Percentiles rank a stretch among this genome's conserved stretches.
Evolutionary conservation across 108 stramenopile species (phyloP).

Genomic region (Craspedostauros australis): DNA sequence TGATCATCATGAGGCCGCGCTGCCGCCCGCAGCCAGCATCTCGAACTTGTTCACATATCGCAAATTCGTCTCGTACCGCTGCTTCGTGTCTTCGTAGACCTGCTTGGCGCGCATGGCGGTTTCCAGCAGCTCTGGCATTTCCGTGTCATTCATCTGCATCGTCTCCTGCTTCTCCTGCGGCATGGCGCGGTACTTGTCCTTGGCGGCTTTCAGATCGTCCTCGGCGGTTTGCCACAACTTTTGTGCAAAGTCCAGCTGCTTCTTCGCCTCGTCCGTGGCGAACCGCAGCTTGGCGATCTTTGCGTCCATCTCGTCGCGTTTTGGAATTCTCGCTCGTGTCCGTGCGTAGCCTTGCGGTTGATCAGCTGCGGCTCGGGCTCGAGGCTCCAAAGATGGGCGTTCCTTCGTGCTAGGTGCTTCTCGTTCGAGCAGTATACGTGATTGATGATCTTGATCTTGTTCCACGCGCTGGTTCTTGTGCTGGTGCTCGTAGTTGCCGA

Average conservation of each 20-base stretch:
- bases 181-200: constrained; percentile 35
- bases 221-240: constrained; percentile 15
- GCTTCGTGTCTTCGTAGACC: constrained; percentile 38
- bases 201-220: constrained; percentile 33
- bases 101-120: constrained; percentile 33
- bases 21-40: too few relatives aligned
- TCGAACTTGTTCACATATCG: constrained; percentile 42
- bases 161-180: constrained; percentile 33
- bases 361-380: too few relatives aligned
- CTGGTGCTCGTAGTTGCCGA: too few relatives aligned
- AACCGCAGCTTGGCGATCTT: constrained; percentile 25
- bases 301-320: too few relatives aligned
- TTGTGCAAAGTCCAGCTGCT: constrained; percentile 8
- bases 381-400: too few relatives aligned
- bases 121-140: constrained; percentile 55
- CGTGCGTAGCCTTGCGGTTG: too few relatives aligned
- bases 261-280: constrained; percentile 30
- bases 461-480: too few relatives aligned
- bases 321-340: too few relatives aligned
- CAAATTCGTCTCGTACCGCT: constrained; percentile 49
- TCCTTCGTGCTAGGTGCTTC: too few relatives aligned
- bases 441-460: too few relatives aligned
- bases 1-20: too few relatives aligned
- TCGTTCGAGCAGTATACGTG: too few relatives aligned
- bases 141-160: constrained; percentile 55